Evolutionary conservation across 2,329 filamentous ascomycete genomes (phyloP), one percentile per base, ranked within the genome.

Genomic region (Cordyceps pruinosa): DNA sequence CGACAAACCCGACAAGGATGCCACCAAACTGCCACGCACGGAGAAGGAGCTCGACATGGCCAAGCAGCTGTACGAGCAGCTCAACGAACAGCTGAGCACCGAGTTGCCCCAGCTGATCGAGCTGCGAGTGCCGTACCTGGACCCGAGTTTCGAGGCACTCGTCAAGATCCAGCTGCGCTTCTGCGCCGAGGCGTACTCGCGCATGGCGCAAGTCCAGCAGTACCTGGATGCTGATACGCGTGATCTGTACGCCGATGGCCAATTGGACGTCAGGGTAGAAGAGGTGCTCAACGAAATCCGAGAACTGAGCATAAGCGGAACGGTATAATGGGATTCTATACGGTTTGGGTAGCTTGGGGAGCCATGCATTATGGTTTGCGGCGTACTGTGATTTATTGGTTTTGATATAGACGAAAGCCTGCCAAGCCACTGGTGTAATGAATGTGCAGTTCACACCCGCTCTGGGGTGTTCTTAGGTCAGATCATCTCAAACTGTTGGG

Each of bases 131-230:
- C 95, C 95, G 0, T 99, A 99, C 70, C 84, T 99, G 58, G 94
- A 99, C 67, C 95, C 95, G 0, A 93, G 87, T 61, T 99, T 99
- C 69, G 94, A 99, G 75, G 94, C 95, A 0, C 84, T 99, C 53
- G 94, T 99, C 71, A 99, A 99, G 80, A 99, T 99, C 64, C 94
- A 99, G 76, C 74, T 99, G 66, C 83, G 94, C 37, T 99, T 99
- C 77, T 99, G 95, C 68, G 94, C 95, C 8, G 94, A 99, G 75
- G 94, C 94, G 2, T 99, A 99, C 74, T 92, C 87, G 61, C 82
- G 94, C 48, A 99, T 99, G 94, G 94, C 95, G 26, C 95, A 99
- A 77, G 95, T 99, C 58, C 94, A 99, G 76, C 94, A 99, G 75
- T 97, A 97, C 71, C 80, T 99, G 32, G 94, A 97, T 70, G 88